These are phyloP conservation scores for Russula ochroleuca DNA, from an alignment of 768 basidiomycete species.

Conservation along the genomic window DNA sequence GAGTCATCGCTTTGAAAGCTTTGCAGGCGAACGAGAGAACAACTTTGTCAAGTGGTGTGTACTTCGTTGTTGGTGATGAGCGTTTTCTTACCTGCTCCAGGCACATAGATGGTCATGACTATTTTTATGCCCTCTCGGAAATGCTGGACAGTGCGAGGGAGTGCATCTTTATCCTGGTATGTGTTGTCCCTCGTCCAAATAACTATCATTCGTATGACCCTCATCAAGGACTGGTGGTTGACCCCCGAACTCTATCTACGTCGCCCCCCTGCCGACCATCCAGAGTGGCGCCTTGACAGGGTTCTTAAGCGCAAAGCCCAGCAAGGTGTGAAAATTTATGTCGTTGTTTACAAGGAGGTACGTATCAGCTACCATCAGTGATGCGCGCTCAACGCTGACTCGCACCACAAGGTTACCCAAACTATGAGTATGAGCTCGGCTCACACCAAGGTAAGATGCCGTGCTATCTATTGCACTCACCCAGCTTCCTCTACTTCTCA, in stretches of 20 bases:
- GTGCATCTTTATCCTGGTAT: slow-evolving; percentile 82
- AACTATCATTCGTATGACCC: background rate
- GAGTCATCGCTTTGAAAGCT: slow-evolving; percentile 79
- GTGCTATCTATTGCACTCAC: background rate
- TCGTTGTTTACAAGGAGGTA: slow-evolving; percentile 93
- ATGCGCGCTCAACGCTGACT: background rate
- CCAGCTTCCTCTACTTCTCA: slow-evolving; percentile 29
- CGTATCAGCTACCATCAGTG: background rate
- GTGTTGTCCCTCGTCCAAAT: background rate
- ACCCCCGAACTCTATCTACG: slow-evolving; percentile 93
- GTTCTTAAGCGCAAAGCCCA: slow-evolving; percentile 84
- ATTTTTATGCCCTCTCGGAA: slow-evolving; percentile 92
- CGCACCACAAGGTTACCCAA: slow-evolving; percentile 59
- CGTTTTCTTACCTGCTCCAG: slow-evolving; percentile 33
- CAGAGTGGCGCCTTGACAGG: slow-evolving; percentile 86
- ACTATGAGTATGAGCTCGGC: slow-evolving; percentile 87
- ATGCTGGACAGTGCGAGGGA: slow-evolving; percentile 79
- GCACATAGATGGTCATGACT: slow-evolving; percentile 95
- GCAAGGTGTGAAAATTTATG: slow-evolving; percentile 86
- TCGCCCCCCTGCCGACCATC: slow-evolving; percentile 79
- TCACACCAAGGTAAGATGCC: slow-evolving; percentile 65
- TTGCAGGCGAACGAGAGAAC: slow-evolving; percentile 63
- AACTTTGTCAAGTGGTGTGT: slow-evolving; percentile 81
- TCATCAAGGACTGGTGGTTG: slow-evolving; percentile 80
- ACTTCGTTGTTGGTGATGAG: background rate